These are phyloP conservation scores for Verticillium longisporum DNA, from an alignment of 2,329 filamentous ascomycete genomes.

Conservation along the genomic window DNA sequence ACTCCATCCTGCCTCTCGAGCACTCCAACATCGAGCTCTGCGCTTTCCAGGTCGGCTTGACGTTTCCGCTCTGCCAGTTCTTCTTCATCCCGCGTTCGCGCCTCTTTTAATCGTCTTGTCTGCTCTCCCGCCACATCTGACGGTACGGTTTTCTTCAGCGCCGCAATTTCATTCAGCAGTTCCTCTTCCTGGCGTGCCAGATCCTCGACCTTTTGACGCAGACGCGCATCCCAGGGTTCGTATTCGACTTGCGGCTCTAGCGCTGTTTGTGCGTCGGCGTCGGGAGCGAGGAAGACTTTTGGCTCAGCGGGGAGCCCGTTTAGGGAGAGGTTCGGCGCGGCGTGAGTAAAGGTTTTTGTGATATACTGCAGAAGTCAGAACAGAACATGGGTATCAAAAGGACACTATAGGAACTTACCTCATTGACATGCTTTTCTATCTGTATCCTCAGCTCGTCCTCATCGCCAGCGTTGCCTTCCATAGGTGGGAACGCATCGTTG, in stretches of 20 bases:
- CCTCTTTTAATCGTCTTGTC: slow-evolving; percentile 23
- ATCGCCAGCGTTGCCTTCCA: slow-evolving; percentile 30
- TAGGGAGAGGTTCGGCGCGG: slow-evolving; percentile 53
- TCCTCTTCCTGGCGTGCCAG: slow-evolving; percentile 57
- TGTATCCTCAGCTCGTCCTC: slow-evolving; percentile 51
- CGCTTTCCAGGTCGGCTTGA: background rate
- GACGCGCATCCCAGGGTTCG: slow-evolving; percentile 54
- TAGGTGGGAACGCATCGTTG: slow-evolving; percentile 59
- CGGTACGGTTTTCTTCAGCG: slow-evolving; percentile 49
- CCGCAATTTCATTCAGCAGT: slow-evolving; percentile 56
- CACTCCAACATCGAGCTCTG: slow-evolving; percentile 19
- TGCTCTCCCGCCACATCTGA: slow-evolving; percentile 33
- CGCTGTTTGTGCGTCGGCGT: slow-evolving; percentile 5
- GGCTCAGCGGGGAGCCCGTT: slow-evolving; percentile 50
- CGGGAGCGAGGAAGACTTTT: slow-evolving; percentile 25
- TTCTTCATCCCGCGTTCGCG: slow-evolving; percentile 38
- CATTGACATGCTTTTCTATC: slow-evolving; percentile 53
- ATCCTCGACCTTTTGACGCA: slow-evolving; percentile 51
- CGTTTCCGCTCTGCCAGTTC: slow-evolving; percentile 22
- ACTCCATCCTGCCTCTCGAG: slow-evolving; percentile 39
- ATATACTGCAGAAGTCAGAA: slow-evolving; percentile 45
- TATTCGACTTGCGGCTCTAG: slow-evolving; percentile 34
- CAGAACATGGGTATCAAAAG: background rate
- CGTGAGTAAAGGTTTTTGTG: slow-evolving; percentile 49
- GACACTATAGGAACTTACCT: slow-evolving; percentile 31